Evolutionary conservation across 768 basidiomycete species (phyloP), one percentile per base, ranked within the genome.

Genomic region (Royoungia palumana): DNA sequence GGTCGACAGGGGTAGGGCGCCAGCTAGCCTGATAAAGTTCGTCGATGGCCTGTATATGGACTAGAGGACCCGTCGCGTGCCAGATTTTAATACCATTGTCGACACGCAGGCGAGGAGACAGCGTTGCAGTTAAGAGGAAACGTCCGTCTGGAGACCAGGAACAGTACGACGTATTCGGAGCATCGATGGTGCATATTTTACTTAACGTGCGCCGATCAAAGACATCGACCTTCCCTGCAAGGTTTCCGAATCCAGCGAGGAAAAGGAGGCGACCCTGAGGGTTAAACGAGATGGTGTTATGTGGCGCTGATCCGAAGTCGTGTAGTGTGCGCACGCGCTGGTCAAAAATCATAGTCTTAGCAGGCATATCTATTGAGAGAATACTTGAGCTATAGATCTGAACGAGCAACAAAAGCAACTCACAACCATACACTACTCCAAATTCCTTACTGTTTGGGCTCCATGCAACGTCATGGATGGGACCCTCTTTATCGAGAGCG

Each of bases 81-180:
- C 87, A 97, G 51, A 99, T 77, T 72, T 94, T 96, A 68, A 98
- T 83, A 2, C 94, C 94, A 58, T 98, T 98, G 72, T 99, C 96
- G 50, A 99, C 96, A 34, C 96, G 83, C 41, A 98, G 72, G 20
- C 96, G 82, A 0, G 96, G 96, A 16, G 89, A 94, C n/a, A 98
- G 80, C 0, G 93, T 97, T 3, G 94, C 93, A 8, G 95, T 97
- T 57, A 99, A 75, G 21, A 99, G 79, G 74, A 86, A 94, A 36
- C 88, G 82, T 12, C 95, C 96, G 52, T 93, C 90, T 0, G 93
- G 87, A 13, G 89, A 91, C 94, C 95, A 99, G 63, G 93, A 90
- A 67, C 94, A 97, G 61, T 86, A 77, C 0, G 91, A 93, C 0
- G 95, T 92, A 65, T 97, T 97, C 1, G 94, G 86, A 0, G 94